A percentile compares a stretch with the other conserved stretches of the same genome.
Evolutionary conservation across 2,329 filamentous ascomycete genomes (phyloP).

Genomic region (Aspergillus cejpii): DNA sequence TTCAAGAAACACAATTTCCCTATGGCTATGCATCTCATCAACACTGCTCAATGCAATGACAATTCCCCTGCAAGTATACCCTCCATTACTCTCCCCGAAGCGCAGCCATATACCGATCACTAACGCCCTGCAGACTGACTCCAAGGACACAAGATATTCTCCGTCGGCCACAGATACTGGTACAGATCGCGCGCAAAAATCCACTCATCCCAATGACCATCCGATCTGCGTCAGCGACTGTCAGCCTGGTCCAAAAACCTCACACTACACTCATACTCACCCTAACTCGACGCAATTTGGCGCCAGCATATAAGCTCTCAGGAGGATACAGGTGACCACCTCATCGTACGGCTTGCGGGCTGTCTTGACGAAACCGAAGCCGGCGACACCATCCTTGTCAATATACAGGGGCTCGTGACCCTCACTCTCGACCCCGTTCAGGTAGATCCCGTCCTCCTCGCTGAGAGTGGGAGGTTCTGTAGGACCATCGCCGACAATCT

Average conservation of each 20-base stretch:
- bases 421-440: slow-evolving; percentile 7
- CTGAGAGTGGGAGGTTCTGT: not conserved
- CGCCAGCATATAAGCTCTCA: slow-evolving; percentile 15
- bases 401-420: slow-evolving; percentile 9
- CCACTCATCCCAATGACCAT: not conserved
- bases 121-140: not conserved
- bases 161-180: not conserved
- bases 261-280: not conserved
- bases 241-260: not conserved
- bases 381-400: not conserved
- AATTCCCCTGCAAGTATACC: too few relatives aligned
- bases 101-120: not conserved
- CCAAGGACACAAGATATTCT: not conserved
- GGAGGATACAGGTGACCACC: slow-evolving; percentile 15
- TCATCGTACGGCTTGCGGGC: slow-evolving; percentile 13
- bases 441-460: slow-evolving; percentile 7
- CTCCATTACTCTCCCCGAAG: too few relatives aligned
- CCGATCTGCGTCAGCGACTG: not conserved
- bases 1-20: too few relatives aligned
- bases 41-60: too few relatives aligned
- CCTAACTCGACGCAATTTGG: slow-evolving; percentile 1
- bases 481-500: slow-evolving; percentile 2
- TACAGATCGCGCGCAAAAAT: not conserved
- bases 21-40: too few relatives aligned
- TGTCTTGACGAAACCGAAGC: slow-evolving; percentile 12